Percentiles rank a stretch among this genome's conserved stretches.
Conservation (phyloP, 768 basidiomycete genomes). For the Suillus fuscotomentosus region DNA sequence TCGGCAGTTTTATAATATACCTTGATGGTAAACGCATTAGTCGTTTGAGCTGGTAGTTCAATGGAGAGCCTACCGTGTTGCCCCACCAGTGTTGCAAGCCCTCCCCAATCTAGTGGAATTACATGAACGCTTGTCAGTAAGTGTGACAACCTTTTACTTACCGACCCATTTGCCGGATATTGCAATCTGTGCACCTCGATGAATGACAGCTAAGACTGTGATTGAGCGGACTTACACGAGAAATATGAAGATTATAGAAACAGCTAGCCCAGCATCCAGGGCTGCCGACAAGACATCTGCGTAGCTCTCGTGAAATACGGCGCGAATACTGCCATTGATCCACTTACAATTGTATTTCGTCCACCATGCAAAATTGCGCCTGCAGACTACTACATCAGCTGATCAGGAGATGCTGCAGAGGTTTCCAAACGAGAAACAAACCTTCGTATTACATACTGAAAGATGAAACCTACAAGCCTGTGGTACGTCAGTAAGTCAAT, state of each 20-base stretch:
- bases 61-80: constrained; percentile 15
- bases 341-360: constrained; percentile 72
- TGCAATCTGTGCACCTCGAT: constrained; percentile 20
- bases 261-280: constrained; percentile 68
- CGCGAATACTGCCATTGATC: not conserved
- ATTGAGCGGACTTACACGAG: constrained; percentile 51
- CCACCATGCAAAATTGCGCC: constrained; percentile 68
- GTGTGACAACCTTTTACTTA: constrained; percentile 5
- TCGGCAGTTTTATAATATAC: constrained; percentile 23
- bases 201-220: not conserved
- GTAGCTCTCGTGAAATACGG: not conserved
- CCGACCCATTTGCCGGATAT: constrained; percentile 23
- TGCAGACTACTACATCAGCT: constrained; percentile 4
- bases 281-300: constrained; percentile 74
- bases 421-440: constrained; percentile 1
- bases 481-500: not conserved
- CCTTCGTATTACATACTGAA: constrained; percentile 70
- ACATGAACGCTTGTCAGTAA: not conserved
- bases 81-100: constrained; percentile 28
- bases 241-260: constrained; percentile 66
- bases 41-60: not conserved
- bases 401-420: not conserved
- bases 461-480: constrained; percentile 66
- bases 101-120: constrained; percentile 18
- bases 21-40: constrained; percentile 6